Conservation (phyloP, 2,329 filamentous ascomycete species). For the Pestalotiopsis sp. region DNA sequence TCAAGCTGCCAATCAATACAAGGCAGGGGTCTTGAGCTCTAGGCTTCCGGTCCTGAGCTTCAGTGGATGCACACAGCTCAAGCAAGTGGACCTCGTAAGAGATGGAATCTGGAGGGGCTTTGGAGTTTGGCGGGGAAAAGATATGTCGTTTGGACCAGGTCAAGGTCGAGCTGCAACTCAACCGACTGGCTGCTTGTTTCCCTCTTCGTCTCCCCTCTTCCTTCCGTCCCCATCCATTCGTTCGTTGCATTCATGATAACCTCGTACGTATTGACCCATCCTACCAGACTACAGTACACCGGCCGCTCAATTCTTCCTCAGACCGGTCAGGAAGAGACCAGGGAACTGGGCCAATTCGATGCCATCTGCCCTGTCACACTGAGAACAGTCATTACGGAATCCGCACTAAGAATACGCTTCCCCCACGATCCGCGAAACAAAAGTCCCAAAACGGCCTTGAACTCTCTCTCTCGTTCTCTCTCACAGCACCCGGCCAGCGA, state of each 20-base stretch:
- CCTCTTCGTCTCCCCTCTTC: not conserved
- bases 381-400: not conserved
- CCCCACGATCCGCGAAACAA: not conserved
- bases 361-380: not conserved
- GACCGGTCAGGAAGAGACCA: not conserved
- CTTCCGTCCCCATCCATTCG: not conserved
- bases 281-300: too few species aligned
- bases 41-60: not conserved
- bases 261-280: too few species aligned
- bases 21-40: not conserved
- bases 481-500: not conserved
- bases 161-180: not conserved
- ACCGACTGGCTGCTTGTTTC: not conserved
- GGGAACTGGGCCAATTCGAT: not conserved
- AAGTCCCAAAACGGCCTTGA: not conserved
- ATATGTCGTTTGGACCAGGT: not conserved
- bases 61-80: not conserved
- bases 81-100: not conserved
- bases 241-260: not conserved
- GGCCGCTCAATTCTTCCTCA: too few species aligned
- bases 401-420: not conserved
- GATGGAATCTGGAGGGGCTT: not conserved
- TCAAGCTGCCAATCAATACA: not conserved
- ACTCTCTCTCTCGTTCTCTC: not conserved
- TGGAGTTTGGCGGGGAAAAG: not conserved